Base-by-base conservation (phyloP, 768 basidiomycete genomes). In the Boletus subparvulus region DNA sequence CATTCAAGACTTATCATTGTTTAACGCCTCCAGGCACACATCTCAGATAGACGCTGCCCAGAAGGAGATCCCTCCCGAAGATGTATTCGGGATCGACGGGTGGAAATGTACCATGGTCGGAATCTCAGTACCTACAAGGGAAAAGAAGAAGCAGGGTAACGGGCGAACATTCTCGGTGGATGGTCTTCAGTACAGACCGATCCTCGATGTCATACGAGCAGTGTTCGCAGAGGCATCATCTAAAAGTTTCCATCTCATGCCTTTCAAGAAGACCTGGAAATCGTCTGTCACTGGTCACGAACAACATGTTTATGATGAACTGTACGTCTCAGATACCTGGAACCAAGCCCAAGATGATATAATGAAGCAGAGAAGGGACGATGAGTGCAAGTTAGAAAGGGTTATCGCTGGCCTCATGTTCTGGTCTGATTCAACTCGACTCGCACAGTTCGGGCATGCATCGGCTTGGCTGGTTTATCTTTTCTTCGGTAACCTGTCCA, bases 391-490 rank as follows among this genome's bases (percentile, higher is more conserved):
- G 10, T 3, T 50, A 11, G 52, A 65, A 35, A 36, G 60, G 17
- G 65, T 65, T 0, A 17, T 67, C 2, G 59, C 56, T 0, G 51
- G 54, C 0, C 17, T 67, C 0, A 66, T 67, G 63, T 46, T 67
- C 10, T 62, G 63, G 61, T 65, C 59, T 0, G 59, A 65, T 28
- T 58, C 59, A 0, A 66, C 59, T 3, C 54, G 36, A 11, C 49
- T 61, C 4, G 44, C 56, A 8, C 45, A 58, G 32, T 63, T 63
- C 24, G 51, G 60, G 0, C 60, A 63, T 33, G 53, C 55, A 4
- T 62, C 59, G 11, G 48, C 56, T 9, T 70, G 69, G 69, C 66
- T 65, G 0, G 43, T 67, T 3, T 70, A 69, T 51, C 39, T 65
- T 6, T 63, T 13, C 56, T 65, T 66, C 13, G 56, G 61, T 0